Conservation (phyloP, 768 basidiomycete genomes). For the Phylloporus sp. region DNA sequence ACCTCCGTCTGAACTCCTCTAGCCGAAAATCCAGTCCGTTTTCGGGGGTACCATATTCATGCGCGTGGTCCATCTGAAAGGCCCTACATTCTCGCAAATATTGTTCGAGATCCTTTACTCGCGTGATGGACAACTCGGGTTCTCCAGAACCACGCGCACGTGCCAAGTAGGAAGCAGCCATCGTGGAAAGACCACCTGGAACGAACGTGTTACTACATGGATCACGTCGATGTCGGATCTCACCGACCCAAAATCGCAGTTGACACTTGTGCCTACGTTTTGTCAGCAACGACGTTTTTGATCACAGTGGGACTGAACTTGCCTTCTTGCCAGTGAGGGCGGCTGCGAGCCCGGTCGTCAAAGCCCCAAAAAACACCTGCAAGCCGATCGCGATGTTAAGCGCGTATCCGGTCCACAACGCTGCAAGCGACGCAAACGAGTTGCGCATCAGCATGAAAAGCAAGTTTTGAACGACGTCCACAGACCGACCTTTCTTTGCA, state of each 20-base stretch:
- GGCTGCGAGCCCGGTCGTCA: slow-evolving; percentile 63
- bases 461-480: background rate
- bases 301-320: slow-evolving; percentile 4
- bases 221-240: background rate
- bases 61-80: slow-evolving; percentile 55
- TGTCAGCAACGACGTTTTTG: background rate
- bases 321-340: slow-evolving; percentile 41
- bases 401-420: slow-evolving; percentile 27
- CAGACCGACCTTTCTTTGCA: slow-evolving; percentile 37
- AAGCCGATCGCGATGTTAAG: slow-evolving; percentile 51
- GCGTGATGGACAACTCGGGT: slow-evolving; percentile 56
- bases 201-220: background rate
- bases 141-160: slow-evolving; percentile 65
- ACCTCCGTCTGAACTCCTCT: slow-evolving; percentile 13
- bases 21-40: slow-evolving; percentile 12
- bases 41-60: slow-evolving; percentile 19
- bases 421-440: slow-evolving; percentile 15
- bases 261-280: slow-evolving; percentile 32
- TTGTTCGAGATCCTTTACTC: slow-evolving; percentile 57
- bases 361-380: slow-evolving; percentile 59
- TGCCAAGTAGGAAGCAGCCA: slow-evolving; percentile 70
- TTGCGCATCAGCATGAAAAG: slow-evolving; percentile 12
- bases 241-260: slow-evolving; percentile 38
- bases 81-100: slow-evolving; percentile 60
- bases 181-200: slow-evolving; percentile 58